A percentile compares a stretch with the other conserved stretches of the same genome.
Evolutionary conservation across 1,284 basidiomycete genomes (phyloP).

Genomic region (Gymnopus androsaceus): DNA sequence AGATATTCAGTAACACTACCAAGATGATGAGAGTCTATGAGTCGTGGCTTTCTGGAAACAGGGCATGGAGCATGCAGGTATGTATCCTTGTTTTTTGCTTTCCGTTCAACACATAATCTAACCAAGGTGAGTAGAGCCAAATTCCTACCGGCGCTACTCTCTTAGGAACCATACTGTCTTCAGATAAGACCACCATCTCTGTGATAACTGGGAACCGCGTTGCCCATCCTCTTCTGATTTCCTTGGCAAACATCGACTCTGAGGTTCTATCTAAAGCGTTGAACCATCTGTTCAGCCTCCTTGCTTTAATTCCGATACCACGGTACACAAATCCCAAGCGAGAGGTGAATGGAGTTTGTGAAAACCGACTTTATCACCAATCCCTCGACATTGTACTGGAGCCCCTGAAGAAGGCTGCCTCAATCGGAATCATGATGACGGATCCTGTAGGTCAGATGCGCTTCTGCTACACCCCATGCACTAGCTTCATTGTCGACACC

Average conservation of each 20-base stretch:
- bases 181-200: conserved; percentile 36
- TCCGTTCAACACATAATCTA: not conserved
- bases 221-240: conserved; percentile 36
- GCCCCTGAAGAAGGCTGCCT: conserved; percentile 32
- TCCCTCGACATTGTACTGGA: conserved; percentile 31
- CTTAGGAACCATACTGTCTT: conserved; percentile 32
- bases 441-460: conserved; percentile 21
- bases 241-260: conserved; percentile 34
- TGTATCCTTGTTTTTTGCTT: not conserved
- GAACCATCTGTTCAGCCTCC: conserved; percentile 29
- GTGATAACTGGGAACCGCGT: conserved; percentile 30
- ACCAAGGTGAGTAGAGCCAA: conserved; percentile 18
- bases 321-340: conserved; percentile 25
- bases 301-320: conserved; percentile 32
- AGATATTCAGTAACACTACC: conserved; percentile 20
- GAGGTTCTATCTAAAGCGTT: conserved; percentile 31
- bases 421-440: conserved; percentile 27
- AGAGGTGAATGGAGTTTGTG: conserved; percentile 24
- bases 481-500: conserved; percentile 28
- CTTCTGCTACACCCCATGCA: conserved; percentile 27
- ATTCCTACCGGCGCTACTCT: conserved; percentile 31
- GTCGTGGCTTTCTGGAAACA: conserved; percentile 30
- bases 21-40: conserved; percentile 26
- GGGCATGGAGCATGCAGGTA: conserved; percentile 35
- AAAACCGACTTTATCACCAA: conserved; percentile 29